These are phyloP conservation scores for Debaryomyces nepalensis DNA, from an alignment of 1,139 yeast genomes.

Conservation along the genomic window DNA sequence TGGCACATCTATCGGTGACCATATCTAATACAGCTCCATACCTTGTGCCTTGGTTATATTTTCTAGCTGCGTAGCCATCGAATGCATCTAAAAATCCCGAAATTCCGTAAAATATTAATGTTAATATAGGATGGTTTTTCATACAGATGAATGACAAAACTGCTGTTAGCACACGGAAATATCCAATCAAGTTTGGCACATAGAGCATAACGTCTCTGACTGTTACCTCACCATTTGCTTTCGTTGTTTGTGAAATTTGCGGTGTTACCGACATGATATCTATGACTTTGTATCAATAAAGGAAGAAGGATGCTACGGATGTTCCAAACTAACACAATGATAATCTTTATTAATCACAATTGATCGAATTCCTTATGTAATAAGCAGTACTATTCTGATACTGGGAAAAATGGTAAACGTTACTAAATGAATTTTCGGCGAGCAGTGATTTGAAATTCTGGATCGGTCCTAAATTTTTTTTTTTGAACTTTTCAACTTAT, in stretches of 20 bases:
- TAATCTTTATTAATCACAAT: neutral
- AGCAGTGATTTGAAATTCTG: constrained; percentile 5
- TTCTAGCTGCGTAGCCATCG: constrained; percentile 95
- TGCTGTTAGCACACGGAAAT: constrained; percentile 80
- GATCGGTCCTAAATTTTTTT: neutral
- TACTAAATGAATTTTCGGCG: constrained; percentile 4
- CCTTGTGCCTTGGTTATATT: constrained; percentile 83
- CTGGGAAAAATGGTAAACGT: neutral
- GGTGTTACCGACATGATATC: constrained; percentile 10
- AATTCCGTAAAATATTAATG: constrained; percentile 77
- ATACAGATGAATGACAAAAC: constrained; percentile 77
- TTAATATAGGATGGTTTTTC: constrained; percentile 80
- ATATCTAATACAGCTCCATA: constrained; percentile 97
- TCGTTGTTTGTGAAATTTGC: constrained; percentile 9
- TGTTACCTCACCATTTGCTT: constrained; percentile 25
- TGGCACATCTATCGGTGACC: constrained; percentile 98
- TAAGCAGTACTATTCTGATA: neutral
- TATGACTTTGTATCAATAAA: neutral
- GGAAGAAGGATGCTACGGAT: neutral
- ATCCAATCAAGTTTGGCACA: constrained; percentile 92
- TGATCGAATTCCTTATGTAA: neutral
- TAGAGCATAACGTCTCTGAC: constrained; percentile 66
- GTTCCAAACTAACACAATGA: neutral
- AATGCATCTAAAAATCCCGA: constrained; percentile 94
- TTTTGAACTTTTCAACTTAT: neutral